Base-by-base conservation (phyloP, 2,329 filamentous ascomycete species). In the Zarea fungicola region DNA sequence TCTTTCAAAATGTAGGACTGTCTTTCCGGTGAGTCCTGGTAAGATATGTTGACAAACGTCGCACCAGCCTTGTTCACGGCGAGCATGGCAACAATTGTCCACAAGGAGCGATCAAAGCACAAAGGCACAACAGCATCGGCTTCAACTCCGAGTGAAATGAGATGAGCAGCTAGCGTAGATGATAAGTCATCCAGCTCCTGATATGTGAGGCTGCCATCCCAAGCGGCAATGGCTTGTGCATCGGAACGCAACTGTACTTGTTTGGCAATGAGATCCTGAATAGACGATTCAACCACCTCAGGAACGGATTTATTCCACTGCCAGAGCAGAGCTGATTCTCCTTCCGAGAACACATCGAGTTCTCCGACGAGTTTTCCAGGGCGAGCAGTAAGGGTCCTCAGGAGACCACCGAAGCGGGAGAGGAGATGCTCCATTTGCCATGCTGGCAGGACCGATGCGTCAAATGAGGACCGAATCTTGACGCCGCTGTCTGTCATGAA, bases 201-300 rank as follows among this genome's bases (percentile, higher is more conserved):
- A 35, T 48, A 48, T 14, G 36, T 31, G 11, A 42, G 11, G 8
- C n/a, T 31, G n/a, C 46, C 46, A 31, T 48, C 46, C 36, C 46
- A 42, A n/a, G 36, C n/a, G 16, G 16, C 22, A 23, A 44, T 25
- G 3, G 42, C 42, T 16, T n/a, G 11, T 18, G 6, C 26, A 13
- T 43, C n/a, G n/a, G 10, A 16, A 10, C 13, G 25, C 9, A 16
- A 10, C 14, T 22, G 23, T 5, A 32, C 41, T n/a, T 21, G 26
- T 11, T 32, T 21, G 16, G 26, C 14, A 32, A 43, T 43, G 23
- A 43, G 41, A 43, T 29, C 28, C 16, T 43, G 41, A 14, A 35
- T 35, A 4, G 32, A 35, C 16, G n/a, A 35, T 7, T 35, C 19
- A 18, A 35, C 32, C 4, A 18, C 3, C 14, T 5, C 32, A 18